Conservation (phyloP, 441 rosid species). For the Mallotus repandus region DNA sequence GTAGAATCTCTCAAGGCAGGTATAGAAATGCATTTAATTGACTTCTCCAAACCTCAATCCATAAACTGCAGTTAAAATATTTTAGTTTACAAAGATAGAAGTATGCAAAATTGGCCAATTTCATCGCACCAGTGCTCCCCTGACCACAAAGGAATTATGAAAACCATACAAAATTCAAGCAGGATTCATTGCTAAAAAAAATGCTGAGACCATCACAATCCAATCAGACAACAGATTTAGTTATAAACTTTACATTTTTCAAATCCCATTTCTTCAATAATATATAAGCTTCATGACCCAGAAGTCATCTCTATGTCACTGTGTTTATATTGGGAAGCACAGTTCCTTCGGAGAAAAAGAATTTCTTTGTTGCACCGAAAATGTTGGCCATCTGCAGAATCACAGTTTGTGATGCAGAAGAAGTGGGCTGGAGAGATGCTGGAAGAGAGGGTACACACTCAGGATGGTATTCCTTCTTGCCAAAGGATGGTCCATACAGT, state of each 20-base stretch:
- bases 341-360: slow-evolving; percentile 49
- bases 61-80: no score
- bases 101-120: no score
- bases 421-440: slow-evolving; percentile 42
- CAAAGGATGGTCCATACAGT: slow-evolving; percentile 45
- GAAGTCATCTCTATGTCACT: slow-evolving; percentile 30
- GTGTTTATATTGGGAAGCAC: slow-evolving; percentile 23
- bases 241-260: slow-evolving; percentile 11
- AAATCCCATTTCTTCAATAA: neutral
- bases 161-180: neutral
- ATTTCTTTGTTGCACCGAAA: slow-evolving; percentile 55
- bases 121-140: no score
- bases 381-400: slow-evolving; percentile 64
- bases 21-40: no score
- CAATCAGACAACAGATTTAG: slow-evolving; percentile 11
- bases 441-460: slow-evolving; percentile 75
- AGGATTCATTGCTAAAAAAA: slow-evolving; percentile 2
- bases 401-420: slow-evolving; percentile 42
- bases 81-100: no score
- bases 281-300: slow-evolving; percentile 17
- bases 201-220: slow-evolving; percentile 3
- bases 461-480: slow-evolving; percentile 70
- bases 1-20: no score
- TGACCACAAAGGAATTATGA: no score
- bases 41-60: no score